Percentiles rank a stretch among this genome's conserved stretches.
These are phyloP conservation scores for Flaveria ramosissima DNA, from an alignment of 129 eudicot genomes.

Conservation along the genomic window DNA sequence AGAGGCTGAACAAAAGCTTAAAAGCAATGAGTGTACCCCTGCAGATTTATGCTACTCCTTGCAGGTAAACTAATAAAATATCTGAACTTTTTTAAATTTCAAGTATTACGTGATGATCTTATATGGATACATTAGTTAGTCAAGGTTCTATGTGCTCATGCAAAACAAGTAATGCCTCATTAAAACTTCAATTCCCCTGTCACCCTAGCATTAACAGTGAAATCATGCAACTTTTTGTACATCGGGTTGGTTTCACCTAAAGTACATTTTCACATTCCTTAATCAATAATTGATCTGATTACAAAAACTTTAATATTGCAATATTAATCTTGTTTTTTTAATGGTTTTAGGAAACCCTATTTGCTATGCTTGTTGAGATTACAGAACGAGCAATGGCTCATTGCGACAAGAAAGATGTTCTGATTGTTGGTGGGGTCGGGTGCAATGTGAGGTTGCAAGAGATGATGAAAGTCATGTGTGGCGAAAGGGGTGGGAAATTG, in stretches of 20 bases:
- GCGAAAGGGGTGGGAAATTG: constrained; percentile 85
- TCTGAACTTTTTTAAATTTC: background rate
- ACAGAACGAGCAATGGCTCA: constrained; percentile 99
- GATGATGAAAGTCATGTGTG: constrained; percentile 92
- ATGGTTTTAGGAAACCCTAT: constrained; percentile 71
- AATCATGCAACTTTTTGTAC: background rate
- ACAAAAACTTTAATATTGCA: background rate
- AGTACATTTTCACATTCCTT: background rate
- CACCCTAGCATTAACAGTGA: background rate
- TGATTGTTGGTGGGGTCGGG: constrained; percentile 93
- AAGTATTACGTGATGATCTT: constrained; percentile 3
- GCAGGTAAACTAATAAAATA: constrained; percentile 52
- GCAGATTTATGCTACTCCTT: constrained; percentile 96
- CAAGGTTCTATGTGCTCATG: constrained; percentile 9
- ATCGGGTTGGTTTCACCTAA: background rate
- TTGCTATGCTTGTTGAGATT: constrained; percentile 98
- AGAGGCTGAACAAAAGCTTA: constrained; percentile 83
- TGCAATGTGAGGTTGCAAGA: constrained; percentile 90
- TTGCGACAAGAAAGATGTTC: constrained; percentile 83
- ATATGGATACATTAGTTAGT: background rate
- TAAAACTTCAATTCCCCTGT: background rate
- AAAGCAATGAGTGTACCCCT: constrained; percentile 86
- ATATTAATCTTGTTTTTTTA: background rate
- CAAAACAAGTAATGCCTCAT: background rate
- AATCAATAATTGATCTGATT: background rate